Conservation (phyloP, 495 filamentous ascomycete genomes). For the Thozetella sp. region DNA sequence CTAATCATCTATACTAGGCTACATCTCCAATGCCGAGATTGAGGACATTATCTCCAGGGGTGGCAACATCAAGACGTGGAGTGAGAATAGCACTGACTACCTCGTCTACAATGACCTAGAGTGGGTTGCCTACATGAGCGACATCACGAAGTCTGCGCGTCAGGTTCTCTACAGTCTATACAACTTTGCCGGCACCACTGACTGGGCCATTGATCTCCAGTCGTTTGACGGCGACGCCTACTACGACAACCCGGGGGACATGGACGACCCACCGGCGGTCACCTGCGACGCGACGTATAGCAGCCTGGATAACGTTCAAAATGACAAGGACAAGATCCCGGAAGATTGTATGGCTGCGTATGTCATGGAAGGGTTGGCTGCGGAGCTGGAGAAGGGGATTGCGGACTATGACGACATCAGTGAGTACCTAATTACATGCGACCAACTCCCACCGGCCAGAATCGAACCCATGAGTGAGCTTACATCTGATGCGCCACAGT, state of each 20-base stretch:
- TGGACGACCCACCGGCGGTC: not conserved
- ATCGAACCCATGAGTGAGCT: not conserved
- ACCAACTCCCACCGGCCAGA: too few species aligned
- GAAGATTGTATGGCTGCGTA: not conserved
- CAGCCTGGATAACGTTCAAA: not conserved
- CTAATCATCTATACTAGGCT: not conserved
- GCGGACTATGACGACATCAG: not conserved
- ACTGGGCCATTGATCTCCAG: slow-evolving; percentile 37
- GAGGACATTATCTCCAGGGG: not conserved
- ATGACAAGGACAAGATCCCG: not conserved
- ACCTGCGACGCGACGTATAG: not conserved
- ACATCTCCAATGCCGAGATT: not conserved
- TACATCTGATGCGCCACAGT: not conserved
- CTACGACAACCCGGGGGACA: not conserved
- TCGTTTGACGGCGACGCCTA: not conserved
- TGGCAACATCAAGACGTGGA: slow-evolving; percentile 41
- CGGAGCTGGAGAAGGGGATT: not conserved
- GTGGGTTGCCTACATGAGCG: slow-evolving; percentile 39
- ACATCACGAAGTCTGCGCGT: slow-evolving; percentile 14
- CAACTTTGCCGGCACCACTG: slow-evolving; percentile 2
- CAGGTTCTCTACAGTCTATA: slow-evolving; percentile 12
- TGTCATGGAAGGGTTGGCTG: not conserved
- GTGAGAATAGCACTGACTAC: slow-evolving; percentile 36
- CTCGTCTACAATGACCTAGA: slow-evolving; percentile 34
- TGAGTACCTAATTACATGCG: too few species aligned